These are phyloP conservation scores for Cladorrhinum sp. DNA, from an alignment of 2,329 filamentous ascomycete genomes.

Conservation along the genomic window DNA sequence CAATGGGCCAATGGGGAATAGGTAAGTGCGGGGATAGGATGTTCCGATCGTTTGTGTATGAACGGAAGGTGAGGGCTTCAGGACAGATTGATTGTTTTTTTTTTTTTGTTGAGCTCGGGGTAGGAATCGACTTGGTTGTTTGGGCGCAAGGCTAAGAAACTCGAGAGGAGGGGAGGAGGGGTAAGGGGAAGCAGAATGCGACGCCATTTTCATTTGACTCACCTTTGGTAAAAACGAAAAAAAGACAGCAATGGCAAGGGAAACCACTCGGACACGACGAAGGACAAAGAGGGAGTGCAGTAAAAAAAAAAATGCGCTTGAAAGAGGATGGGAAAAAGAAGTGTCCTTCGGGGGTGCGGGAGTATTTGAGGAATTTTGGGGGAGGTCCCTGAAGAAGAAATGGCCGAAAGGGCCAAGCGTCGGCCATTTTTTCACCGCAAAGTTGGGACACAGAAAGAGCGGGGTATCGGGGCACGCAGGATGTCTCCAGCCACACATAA, in stretches of 20 bases:
- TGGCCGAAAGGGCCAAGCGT: slow-evolving; percentile 20
- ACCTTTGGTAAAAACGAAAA: slow-evolving; percentile 15
- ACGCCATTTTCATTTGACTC: slow-evolving; percentile 4
- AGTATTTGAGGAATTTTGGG: slow-evolving; percentile 31
- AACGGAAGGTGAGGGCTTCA: neutral
- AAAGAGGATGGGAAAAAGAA: slow-evolving; percentile 21
- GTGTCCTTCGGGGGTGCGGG: slow-evolving; percentile 20
- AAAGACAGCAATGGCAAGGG: slow-evolving; percentile 9
- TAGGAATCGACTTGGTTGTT: neutral
- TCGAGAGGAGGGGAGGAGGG: neutral
- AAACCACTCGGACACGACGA: slow-evolving; percentile 11
- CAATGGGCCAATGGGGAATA: neutral
- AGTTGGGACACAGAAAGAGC: slow-evolving; percentile 18
- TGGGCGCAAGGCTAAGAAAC: neutral
- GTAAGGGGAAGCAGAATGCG: neutral
- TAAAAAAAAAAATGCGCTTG: slow-evolving; percentile 18
- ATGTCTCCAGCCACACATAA: slow-evolving; percentile 16
- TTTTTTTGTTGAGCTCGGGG: neutral
- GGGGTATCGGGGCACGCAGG: slow-evolving; percentile 21
- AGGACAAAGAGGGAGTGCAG: slow-evolving; percentile 11
- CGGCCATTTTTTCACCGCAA: slow-evolving; percentile 26
- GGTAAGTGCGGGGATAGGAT: neutral
- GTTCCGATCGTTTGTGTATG: neutral
- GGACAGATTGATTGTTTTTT: neutral
- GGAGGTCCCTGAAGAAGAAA: slow-evolving; percentile 18